Conservation (phyloP, 352 stramenopile species). For the Nothophytophthora sp. region DNA sequence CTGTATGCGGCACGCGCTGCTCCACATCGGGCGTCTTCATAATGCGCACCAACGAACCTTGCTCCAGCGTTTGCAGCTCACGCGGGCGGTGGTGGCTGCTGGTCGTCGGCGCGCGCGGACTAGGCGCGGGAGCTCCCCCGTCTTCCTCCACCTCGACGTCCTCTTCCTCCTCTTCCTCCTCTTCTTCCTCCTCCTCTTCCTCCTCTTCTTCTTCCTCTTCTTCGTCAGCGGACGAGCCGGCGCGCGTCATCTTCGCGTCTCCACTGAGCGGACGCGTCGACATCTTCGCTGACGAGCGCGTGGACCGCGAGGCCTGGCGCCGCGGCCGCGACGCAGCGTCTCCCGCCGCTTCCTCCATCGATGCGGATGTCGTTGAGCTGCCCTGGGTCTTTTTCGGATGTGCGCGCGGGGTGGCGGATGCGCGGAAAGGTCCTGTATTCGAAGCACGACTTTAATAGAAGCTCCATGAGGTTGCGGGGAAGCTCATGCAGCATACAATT, state of each 20-base stretch:
- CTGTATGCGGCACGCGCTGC: constrained; percentile 80
- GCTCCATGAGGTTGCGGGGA: not conserved
- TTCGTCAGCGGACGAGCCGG: constrained; percentile 32
- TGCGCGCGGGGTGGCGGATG: too few relatives aligned
- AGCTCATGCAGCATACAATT: not conserved
- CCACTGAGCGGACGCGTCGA: constrained; percentile 12
- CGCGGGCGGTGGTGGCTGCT: too few relatives aligned
- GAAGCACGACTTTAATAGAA: too few relatives aligned
- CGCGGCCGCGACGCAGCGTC: constrained; percentile 23
- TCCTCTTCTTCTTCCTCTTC: constrained; percentile 60
- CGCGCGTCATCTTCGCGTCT: constrained; percentile 2
- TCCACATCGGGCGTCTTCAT: constrained; percentile 77
- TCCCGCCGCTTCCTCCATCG: constrained; percentile 12
- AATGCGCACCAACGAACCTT: constrained; percentile 71
- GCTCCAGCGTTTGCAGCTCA: constrained; percentile 57
- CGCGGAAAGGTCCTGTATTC: too few relatives aligned
- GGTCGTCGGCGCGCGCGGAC: constrained; percentile 21
- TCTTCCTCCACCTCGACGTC: constrained; percentile 35
- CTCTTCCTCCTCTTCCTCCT: constrained; percentile 47
- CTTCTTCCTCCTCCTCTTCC: constrained; percentile 59
- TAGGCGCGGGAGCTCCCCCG: too few relatives aligned
- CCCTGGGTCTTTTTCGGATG: not conserved
- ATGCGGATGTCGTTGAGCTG: not conserved
- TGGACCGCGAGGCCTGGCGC: constrained; percentile 39
- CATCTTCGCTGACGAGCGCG: constrained; percentile 41